phyloP scores from a whole-genome alignment of 2,329 filamentous ascomycete genomes.

The Penicillium sp. region DNA sequence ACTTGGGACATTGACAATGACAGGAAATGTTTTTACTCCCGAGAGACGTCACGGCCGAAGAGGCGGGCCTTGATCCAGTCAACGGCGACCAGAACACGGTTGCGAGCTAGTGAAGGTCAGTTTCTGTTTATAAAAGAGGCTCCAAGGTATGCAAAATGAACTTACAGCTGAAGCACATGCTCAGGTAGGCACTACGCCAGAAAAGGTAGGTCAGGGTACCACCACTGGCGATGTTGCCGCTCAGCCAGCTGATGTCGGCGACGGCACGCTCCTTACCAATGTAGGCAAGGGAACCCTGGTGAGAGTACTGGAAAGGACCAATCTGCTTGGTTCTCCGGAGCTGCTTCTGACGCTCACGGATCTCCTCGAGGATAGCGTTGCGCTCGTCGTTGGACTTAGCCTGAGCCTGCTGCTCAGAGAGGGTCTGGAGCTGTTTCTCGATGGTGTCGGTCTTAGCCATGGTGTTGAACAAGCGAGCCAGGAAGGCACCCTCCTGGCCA shows the following conservation, averaged over 20 bases:
- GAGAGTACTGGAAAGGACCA: slow-evolving; percentile 97
- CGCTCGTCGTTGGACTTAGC: slow-evolving; percentile 62
- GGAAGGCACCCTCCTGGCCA: slow-evolving; percentile 90
- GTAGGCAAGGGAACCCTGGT: slow-evolving; percentile 95
- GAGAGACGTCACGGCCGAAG: slow-evolving; percentile 84
- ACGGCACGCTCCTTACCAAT: slow-evolving; percentile 98
- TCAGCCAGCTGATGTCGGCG: slow-evolving; percentile 95
- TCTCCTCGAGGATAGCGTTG: slow-evolving; percentile 65
- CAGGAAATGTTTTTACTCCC: slow-evolving; percentile 38
- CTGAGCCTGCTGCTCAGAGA: slow-evolving; percentile 65
- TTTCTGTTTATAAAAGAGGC: slow-evolving; percentile 1
- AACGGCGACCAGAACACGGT: slow-evolving; percentile 85
- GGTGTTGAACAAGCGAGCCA: slow-evolving; percentile 95
- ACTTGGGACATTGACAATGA: slow-evolving; percentile 3
- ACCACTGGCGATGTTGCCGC: slow-evolving; percentile 90
- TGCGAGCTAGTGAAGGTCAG: slow-evolving; percentile 63
- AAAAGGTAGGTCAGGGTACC: slow-evolving; percentile 95
- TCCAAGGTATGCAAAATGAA: slow-evolving; percentile 31
- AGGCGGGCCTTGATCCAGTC: slow-evolving; percentile 98
- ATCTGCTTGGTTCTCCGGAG: slow-evolving; percentile 88
- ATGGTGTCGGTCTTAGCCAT: slow-evolving; percentile 92
- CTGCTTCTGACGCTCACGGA: slow-evolving; percentile 82
- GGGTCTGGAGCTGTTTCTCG: slow-evolving; percentile 69
- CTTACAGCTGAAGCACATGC: slow-evolving; percentile 99
- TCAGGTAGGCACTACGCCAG: slow-evolving; percentile 96